Percentiles rank a stretch among this genome's conserved stretches.
phyloP scores from a whole-genome alignment of 352 stramenopile species.

The Phytophthora constricta region DNA sequence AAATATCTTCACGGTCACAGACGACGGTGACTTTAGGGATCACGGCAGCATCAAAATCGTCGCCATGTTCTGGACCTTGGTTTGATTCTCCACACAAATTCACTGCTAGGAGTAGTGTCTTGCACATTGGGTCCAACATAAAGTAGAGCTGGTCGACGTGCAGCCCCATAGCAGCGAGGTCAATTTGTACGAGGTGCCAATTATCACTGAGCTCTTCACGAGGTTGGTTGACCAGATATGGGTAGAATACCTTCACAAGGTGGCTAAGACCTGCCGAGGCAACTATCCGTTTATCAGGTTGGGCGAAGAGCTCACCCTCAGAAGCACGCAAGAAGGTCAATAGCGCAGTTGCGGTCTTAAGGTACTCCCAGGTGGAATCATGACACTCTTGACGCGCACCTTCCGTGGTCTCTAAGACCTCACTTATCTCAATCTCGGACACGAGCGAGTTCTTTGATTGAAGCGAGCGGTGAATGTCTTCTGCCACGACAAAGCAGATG shows the following conservation, averaged over 20 bases:
- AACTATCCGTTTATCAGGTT: not conserved
- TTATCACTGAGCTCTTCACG: slow-evolving; percentile 47
- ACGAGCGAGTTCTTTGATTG: slow-evolving; percentile 40
- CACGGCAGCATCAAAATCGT: slow-evolving; percentile 9
- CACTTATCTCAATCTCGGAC: slow-evolving; percentile 51
- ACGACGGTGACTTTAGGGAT: slow-evolving; percentile 56
- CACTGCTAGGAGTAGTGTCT: slow-evolving; percentile 57
- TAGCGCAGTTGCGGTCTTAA: slow-evolving; percentile 33
- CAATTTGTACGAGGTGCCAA: slow-evolving; percentile 43
- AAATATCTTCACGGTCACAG: slow-evolving; percentile 51
- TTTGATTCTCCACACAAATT: slow-evolving; percentile 22
- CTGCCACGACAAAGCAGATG: slow-evolving; percentile 23
- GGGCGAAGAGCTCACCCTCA: not conserved
- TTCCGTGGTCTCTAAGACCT: slow-evolving; percentile 43
- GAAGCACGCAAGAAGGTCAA: slow-evolving; percentile 20
- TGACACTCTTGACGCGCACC: slow-evolving; percentile 34
- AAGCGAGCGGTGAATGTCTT: slow-evolving; percentile 27
- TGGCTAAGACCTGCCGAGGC: slow-evolving; percentile 40
- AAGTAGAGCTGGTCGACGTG: slow-evolving; percentile 27
- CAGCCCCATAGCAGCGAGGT: slow-evolving; percentile 35
- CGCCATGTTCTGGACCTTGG: slow-evolving; percentile 21
- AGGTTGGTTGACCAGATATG: slow-evolving; percentile 63
- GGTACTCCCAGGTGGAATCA: slow-evolving; percentile 36
- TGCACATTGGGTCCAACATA: slow-evolving; percentile 58
- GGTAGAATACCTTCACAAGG: slow-evolving; percentile 73